Evolutionary conservation across 2,329 filamentous ascomycete genomes (phyloP), one percentile per base, ranked within the genome.

Genomic region (Aspergillus aculeatinus): DNA sequence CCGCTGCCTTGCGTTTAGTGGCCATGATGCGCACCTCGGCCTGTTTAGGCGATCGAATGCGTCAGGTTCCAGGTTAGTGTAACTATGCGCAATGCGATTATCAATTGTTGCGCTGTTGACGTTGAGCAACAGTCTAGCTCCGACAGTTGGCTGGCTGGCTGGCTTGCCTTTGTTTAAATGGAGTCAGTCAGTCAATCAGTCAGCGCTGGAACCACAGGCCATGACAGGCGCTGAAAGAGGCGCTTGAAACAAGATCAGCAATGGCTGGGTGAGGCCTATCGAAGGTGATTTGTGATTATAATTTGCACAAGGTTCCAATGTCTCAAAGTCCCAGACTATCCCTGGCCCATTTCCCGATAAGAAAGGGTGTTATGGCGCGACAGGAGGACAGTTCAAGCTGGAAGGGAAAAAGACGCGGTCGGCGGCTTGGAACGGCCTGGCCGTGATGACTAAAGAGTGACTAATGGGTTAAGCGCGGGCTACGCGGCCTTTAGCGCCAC

Each of bases 1-100:
- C 89, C 59, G 86, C 85, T 51, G 89, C 90, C 77, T 97, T 97
- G 71, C 94, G 87, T 79, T 98, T 98, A 57, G 92, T 87, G n/a
- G 94, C 89, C 94, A 98, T 98, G 60, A 51, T 79, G 33, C 25
- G 42, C 44, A 31, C 29, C 44, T 53, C 48, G 16, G n/a, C 23
- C 12, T 50, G 25, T 12, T 12, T n/a, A 48, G 29, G n/a, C 33
- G 42, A 27, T 12, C 25, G 2, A 2, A 16, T 48, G 5, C 3
- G 31, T 16, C 16, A 25, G 31, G 23, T 39, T 31, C 21, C 12
- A 35, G n/a, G 6, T 48, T 29, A 57, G 19, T n/a, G 6, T 16
- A 54, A 21, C 14, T 35, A 23, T 44, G 39, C 39, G 50, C 42
- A 21, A 25, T 27, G 25, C 31, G 5, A n/a, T 29, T 44, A n/a